phyloP scores from a whole-genome alignment of 2,329 filamentous ascomycete species.

The Coniella vitis region DNA sequence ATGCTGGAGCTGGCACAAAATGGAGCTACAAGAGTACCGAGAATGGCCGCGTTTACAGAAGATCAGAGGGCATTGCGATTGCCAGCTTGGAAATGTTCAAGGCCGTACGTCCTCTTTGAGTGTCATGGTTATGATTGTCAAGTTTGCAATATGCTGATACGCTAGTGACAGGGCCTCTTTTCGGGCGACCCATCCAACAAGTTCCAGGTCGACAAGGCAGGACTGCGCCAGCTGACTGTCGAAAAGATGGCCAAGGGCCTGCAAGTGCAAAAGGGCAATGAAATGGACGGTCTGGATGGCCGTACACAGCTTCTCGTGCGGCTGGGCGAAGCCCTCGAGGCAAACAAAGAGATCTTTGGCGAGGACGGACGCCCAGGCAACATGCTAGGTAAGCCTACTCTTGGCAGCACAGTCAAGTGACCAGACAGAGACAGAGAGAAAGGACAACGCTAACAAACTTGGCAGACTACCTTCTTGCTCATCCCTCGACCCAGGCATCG shows the following conservation, averaged over 20 bases:
- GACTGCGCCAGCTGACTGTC: conserved; percentile 65
- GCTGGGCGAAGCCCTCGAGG: conserved; percentile 65
- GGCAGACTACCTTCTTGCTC: conserved; percentile 83
- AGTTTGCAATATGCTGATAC: conserved; percentile 6
- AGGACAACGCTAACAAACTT: conserved; percentile 18
- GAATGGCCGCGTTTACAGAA: conserved; percentile 72
- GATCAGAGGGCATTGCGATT: conserved; percentile 82
- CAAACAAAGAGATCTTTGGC: conserved; percentile 79
- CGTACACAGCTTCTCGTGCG: conserved; percentile 72
- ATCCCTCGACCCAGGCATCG: conserved; percentile 81
- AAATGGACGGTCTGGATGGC: conserved; percentile 78
- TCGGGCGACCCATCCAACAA: conserved; percentile 76
- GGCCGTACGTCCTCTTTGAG: conserved; percentile 34
- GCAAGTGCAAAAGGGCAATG: conserved; percentile 75
- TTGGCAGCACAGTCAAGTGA: background rate
- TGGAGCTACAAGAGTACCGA: conserved; percentile 94
- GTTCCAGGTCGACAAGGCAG: conserved; percentile 82
- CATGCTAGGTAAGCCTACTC: conserved; percentile 66
- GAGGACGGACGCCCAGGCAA: conserved; percentile 80
- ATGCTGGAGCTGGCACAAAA: conserved; percentile 80
- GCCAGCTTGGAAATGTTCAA: conserved; percentile 88
- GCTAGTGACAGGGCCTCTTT: conserved; percentile 58
- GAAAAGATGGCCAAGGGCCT: conserved; percentile 72
- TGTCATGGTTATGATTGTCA: too few species aligned
- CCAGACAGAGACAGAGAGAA: background rate